Base-by-base conservation (phyloP, 768 basidiomycete species). In the Suillus americanus region DNA sequence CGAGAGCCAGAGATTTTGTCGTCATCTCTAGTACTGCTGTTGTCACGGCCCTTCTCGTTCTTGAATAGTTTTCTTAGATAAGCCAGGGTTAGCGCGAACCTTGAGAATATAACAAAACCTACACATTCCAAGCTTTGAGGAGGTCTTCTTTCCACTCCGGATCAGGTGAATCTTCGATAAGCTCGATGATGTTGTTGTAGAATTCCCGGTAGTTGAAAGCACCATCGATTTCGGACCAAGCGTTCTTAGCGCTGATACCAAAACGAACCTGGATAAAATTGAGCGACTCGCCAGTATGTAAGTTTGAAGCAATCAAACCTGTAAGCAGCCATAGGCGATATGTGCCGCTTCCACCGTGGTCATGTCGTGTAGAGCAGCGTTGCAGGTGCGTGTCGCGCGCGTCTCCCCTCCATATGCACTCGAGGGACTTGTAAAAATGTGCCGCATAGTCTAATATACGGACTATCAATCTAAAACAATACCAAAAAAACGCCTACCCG, bases 291-390 rank as follows among this genome's bases (percentile, higher is more conserved):
- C 14, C 7, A 61, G 20, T 30, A 51, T 10, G 18, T 38, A 37
- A n/a, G n/a, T 18, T 51, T 43, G 35, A 35, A 55, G 7, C 1
- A n/a, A 10, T 41, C 65, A 16, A 64, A 68, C 65, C 41, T 66
- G 67, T 9, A 68, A n/a, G 12, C 64, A 62, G 2, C 38, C 23
- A 56, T 68, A 68, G 13, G 65, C 56, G 28, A 68, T 66, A 60
- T 66, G 62, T 16, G 43, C 60, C 0, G 63, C 38, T 48, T 62
- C 62, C 3, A 68, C 50, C 4, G 20, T 62, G n/a, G 53, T 66
- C 67, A 68, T 66, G 13, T 61, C 37, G 51, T 66, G 60, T n/a
- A 68, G 43, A 7, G 50, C 28, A 0, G 67, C 57, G 35, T 66
- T 68, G 16, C 54, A 62, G 18, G 63, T 51, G 30, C 57, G 16